Percentiles rank a stretch among this genome's conserved stretches.
Conservation (phyloP, 2,329 filamentous ascomycete genomes). For the Pseudogymnoascus sp. region DNA sequence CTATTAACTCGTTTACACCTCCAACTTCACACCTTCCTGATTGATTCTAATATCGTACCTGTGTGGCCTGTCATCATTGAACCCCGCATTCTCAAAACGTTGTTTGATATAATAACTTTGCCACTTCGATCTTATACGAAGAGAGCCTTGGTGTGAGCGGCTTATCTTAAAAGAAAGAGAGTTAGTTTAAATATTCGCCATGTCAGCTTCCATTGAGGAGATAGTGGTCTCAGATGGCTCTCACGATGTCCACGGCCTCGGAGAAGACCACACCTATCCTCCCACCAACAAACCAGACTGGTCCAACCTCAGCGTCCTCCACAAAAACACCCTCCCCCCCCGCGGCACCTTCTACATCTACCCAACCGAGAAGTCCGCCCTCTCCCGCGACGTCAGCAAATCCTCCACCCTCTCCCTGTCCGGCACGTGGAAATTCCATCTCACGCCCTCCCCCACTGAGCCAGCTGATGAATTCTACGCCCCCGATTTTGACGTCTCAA, state of each 20-base stretch:
- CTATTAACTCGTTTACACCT: neutral
- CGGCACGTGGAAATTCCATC: conserved; percentile 24
- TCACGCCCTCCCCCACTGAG: conserved; percentile 22
- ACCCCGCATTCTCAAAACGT: neutral
- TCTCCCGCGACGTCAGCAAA: conserved; percentile 33
- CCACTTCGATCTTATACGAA: neutral
- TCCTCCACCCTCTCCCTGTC: conserved; percentile 30
- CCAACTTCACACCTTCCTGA: neutral
- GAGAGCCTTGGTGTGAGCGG: neutral
- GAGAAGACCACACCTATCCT: neutral
- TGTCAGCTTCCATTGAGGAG: neutral
- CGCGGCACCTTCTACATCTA: conserved; percentile 51
- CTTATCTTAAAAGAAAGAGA: no score
- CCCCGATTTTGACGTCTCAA: conserved; percentile 22
- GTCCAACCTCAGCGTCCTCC: conserved; percentile 52
- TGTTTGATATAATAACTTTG: neutral
- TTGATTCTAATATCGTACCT: neutral
- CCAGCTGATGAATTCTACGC: conserved; percentile 12
- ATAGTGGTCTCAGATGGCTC: neutral
- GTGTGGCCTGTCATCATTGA: neutral
- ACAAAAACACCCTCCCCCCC: conserved; percentile 50
- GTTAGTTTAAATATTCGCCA: neutral
- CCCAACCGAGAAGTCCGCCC: conserved; percentile 39
- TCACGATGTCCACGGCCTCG: neutral
- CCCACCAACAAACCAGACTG: conserved; percentile 42